Evolutionary conservation across 768 basidiomycete species (phyloP).

Genomic region (Mycena epipterygia): DNA sequence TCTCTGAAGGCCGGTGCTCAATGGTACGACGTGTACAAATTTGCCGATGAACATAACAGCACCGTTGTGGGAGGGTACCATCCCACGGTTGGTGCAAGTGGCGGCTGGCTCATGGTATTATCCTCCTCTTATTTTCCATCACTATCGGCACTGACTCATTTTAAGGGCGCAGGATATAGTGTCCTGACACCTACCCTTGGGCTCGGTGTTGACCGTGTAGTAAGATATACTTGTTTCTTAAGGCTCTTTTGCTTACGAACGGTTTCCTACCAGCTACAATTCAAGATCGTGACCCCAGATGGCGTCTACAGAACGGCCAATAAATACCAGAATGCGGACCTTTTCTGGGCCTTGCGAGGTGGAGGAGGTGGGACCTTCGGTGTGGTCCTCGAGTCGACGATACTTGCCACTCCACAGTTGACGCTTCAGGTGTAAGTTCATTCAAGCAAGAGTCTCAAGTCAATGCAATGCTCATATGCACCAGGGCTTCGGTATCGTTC

Average conservation of each 20-base stretch:
- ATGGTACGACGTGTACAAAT: slow-evolving; percentile 20
- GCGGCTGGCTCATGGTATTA: slow-evolving; percentile 20
- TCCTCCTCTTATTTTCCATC: background rate
- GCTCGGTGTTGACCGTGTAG: slow-evolving; percentile 23
- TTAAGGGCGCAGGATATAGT: slow-evolving; percentile 22
- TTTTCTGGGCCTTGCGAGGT: slow-evolving; percentile 63
- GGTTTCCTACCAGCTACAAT: slow-evolving; percentile 43
- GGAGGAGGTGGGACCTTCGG: slow-evolving; percentile 61
- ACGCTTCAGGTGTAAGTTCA: slow-evolving; percentile 31
- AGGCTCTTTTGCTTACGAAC: slow-evolving; percentile 28
- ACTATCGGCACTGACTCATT: background rate
- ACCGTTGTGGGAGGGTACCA: slow-evolving; percentile 19
- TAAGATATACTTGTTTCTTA: slow-evolving; percentile 5
- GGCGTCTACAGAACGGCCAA: slow-evolving; percentile 57
- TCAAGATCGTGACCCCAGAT: slow-evolving; percentile 59
- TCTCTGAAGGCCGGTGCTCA: slow-evolving; percentile 16
- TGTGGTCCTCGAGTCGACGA: slow-evolving; percentile 46
- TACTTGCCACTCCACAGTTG: slow-evolving; percentile 2
- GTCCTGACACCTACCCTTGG: slow-evolving; percentile 20
- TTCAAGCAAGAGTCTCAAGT: slow-evolving; percentile 1
- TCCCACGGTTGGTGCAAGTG: slow-evolving; percentile 20
- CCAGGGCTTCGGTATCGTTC: slow-evolving; percentile 42
- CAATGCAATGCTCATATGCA: slow-evolving; percentile 4
- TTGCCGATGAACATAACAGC: slow-evolving; percentile 18
- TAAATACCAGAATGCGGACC: slow-evolving; percentile 56